Evolutionary conservation across 768 basidiomycete genomes (phyloP), one percentile per base, ranked within the genome.

Genomic region (Mycena galericulata): DNA sequence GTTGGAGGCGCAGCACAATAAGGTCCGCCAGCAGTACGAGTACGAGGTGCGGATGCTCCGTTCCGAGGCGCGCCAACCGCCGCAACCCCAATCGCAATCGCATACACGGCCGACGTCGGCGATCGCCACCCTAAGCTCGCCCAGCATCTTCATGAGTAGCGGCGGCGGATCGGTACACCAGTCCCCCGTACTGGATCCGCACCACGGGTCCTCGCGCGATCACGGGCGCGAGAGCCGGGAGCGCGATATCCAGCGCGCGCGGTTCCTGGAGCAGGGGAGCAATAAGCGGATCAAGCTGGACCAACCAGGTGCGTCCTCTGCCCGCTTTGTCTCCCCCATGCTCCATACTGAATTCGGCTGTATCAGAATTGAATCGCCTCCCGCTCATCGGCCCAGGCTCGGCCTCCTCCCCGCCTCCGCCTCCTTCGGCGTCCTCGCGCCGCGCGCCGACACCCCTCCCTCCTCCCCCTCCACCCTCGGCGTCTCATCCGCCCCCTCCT

Each of bases 341-440:
- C n/a, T n/a, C n/a, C n/a, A n/a, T n/a, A n/a, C n/a, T n/a, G n/a
- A n/a, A n/a, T 24, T 34, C 5, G 29, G 26, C 9, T 27, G 30
- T 3, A 2, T 4, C 27, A 69, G 68, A 69, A 46, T 65, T 63
- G 14, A 70, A 50, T 27, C 34, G 69, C 10, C 61, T 67, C 70
- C 34, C 76, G 70, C 53, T 71, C 68, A 0, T 79, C 18, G 69
- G 69, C 27, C 69, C 69, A 1, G 69, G 64, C 12, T 70, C 69
- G 4, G 62, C 73, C 20, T 76, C n/a, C n/a, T n/a, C n/a, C n/a
- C n/a, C n/a, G n/a, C n/a, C n/a, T n/a, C n/a, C n/a, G n/a, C n/a
- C n/a, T n/a, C n/a, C n/a, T n/a, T n/a, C n/a, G n/a, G n/a, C 73
- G 40, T 59, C 69, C 38, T 64, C 61, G 12, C 43, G 67, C 10